A percentile compares a stretch with the other conserved stretches of the same genome.
These are phyloP conservation scores for Wickerhamiella alocasiicola DNA, from an alignment of 805 yeast genomes.

Conservation along the genomic window DNA sequence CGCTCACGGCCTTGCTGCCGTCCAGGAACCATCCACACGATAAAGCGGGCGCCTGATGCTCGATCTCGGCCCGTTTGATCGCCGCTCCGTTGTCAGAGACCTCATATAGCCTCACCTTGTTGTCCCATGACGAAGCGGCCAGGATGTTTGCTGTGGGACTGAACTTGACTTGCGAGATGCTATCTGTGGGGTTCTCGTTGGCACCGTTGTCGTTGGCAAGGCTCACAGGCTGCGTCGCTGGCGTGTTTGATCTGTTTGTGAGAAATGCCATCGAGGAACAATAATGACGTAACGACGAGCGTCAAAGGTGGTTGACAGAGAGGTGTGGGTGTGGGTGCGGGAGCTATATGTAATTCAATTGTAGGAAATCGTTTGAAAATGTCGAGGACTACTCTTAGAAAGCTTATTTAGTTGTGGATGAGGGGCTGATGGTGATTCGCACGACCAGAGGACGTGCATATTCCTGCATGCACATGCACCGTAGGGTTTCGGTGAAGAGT, in stretches of 20 bases:
- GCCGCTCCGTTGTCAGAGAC: conserved; percentile 57
- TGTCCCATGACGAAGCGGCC: conserved; percentile 88
- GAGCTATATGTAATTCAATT: no score
- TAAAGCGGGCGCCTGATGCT: conserved; percentile 81
- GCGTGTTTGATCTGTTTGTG: background rate
- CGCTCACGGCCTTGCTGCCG: conserved; percentile 77
- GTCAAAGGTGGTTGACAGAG: no score
- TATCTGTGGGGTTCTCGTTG: conserved; percentile 37
- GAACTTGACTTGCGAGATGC: conserved; percentile 70
- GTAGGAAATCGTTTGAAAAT: no score
- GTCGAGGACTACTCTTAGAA: no score
- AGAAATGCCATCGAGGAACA: conserved; percentile 7
- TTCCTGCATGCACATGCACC: no score
- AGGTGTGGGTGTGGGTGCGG: no score
- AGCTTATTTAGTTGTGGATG: no score
- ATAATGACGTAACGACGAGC: no score
- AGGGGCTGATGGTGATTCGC: no score
- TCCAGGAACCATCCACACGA: conserved; percentile 73
- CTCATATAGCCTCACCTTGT: conserved; percentile 86
- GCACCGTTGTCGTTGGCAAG: conserved; percentile 7
- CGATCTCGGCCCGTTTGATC: conserved; percentile 80
- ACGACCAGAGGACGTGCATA: no score
- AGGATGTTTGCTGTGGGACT: conserved; percentile 76
- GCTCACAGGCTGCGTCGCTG: background rate
- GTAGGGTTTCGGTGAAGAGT: no score